Evolutionary conservation across 2,329 filamentous ascomycete species (phyloP), one percentile per base, ranked within the genome.

Genomic region (Lachnellula cervina): DNA sequence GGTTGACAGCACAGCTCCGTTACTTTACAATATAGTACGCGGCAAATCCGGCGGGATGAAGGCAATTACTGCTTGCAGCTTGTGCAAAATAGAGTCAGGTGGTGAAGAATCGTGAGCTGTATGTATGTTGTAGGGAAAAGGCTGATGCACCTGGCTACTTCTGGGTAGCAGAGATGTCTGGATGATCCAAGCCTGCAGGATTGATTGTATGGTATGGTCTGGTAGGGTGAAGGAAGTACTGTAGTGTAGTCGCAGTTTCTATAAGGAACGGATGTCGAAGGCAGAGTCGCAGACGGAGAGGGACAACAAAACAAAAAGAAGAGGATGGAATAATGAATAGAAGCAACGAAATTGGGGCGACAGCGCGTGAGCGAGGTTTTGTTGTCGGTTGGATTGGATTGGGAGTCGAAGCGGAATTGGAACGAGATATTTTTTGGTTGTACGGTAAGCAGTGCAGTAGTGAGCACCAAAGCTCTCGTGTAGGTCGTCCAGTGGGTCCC

Each of bases 111-210:
- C 13, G 42, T 19, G 23, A 51, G 49, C 40, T 48, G 48, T 42
- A 47, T 32, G 9, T 49, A 21, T 13, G 21, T 5, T 4, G 21
- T 32, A 44, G 51, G 32, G 34, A 34, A 40, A 38, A 19, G 21
- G 49, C 34, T 42, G 52, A 51, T 50, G 54, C 54, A 56, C 42
- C 32, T 52, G 43, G 54, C 54, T 43, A 32, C 42, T 51, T 56
- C 19, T 48, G 54, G 54, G 47, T 17, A 13, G 13, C n/a, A 49
- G 47, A 14, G 49, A n/a, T 5, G n/a, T 23, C 28, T 25, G 37
- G 43, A 46, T 21, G 19, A 21, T 44, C 42, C 42, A 49, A 28
- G 28, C 14, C 37, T 51, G 49, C 49, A 52, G 43, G 51, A 51
- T n/a, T n/a, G n/a, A n/a, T n/a, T n/a, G n/a, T n/a, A n/a, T 43